Percentiles rank a stretch among this genome's conserved stretches.
phyloP scores from a whole-genome alignment of 495 filamentous ascomycete species.

The Elasticomyces elasticus region DNA sequence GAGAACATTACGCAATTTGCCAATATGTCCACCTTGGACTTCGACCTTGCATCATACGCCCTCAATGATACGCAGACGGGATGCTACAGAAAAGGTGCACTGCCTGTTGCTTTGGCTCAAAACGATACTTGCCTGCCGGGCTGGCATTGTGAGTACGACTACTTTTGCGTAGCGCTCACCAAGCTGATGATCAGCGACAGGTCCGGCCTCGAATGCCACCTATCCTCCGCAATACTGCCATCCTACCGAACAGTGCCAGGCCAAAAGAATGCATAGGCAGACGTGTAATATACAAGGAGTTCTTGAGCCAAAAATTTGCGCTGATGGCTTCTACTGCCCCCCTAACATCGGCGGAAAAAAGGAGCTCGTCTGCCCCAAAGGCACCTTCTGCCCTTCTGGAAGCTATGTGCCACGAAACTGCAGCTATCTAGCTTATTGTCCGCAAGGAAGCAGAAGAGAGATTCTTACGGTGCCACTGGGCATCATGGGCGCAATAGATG shows the following conservation, averaged over 20 bases:
- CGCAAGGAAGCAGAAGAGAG: conserved; percentile 9
- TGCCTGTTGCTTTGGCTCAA: conserved; percentile 18
- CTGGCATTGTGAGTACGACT: conserved; percentile 8
- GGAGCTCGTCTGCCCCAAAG: conserved; percentile 12
- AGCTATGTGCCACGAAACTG: conserved; percentile 14
- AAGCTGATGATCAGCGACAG: background rate
- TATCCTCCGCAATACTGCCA: conserved; percentile 20
- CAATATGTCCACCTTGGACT: conserved; percentile 13
- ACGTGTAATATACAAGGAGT: conserved; percentile 16
- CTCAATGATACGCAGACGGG: conserved; percentile 12
- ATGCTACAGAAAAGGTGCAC: conserved; percentile 13
- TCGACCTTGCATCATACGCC: conserved; percentile 2
- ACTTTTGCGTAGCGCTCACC: background rate
- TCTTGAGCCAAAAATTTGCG: conserved; percentile 17
- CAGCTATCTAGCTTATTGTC: conserved; percentile 14
- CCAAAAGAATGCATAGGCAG: conserved; percentile 1
- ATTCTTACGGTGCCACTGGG: conserved; percentile 31
- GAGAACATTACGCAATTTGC: background rate
- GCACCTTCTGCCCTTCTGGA: conserved; percentile 20
- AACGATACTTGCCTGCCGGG: conserved; percentile 20
- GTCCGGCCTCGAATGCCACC: conserved; percentile 6
- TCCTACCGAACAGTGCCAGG: conserved; percentile 10
- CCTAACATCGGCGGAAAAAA: conserved; percentile 15
- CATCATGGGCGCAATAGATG: conserved; percentile 36
- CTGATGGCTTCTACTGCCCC: conserved; percentile 16